These are phyloP conservation scores for Fomitopsis serialis DNA, from an alignment of 768 basidiomycete species.

Conservation along the genomic window DNA sequence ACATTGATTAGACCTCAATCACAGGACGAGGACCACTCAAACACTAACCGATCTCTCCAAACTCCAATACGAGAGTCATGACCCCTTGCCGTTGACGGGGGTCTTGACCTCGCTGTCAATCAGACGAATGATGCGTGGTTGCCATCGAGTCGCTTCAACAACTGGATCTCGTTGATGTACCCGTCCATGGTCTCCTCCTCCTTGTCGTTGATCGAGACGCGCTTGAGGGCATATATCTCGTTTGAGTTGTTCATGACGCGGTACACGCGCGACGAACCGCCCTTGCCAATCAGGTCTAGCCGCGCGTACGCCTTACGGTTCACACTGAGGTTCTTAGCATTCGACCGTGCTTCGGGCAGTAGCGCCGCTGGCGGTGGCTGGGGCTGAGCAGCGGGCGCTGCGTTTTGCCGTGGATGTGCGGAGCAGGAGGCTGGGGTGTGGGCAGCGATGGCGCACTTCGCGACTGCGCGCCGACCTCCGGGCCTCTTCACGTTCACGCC, in stretches of 20 bases:
- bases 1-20: not conserved
- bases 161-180: slow-evolving; percentile 94
- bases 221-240: slow-evolving; percentile 87
- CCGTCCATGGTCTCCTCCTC: slow-evolving; percentile 86
- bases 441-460: slow-evolving; percentile 6
- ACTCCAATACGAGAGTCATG: slow-evolving; percentile 93
- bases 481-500: slow-evolving; percentile 22
- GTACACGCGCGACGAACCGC: slow-evolving; percentile 94
- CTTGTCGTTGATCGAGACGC: slow-evolving; percentile 83
- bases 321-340: slow-evolving; percentile 7
- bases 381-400: slow-evolving; percentile 7
- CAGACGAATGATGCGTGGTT: slow-evolving; percentile 90
- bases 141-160: slow-evolving; percentile 91
- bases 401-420: slow-evolving; percentile 6
- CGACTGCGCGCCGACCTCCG: slow-evolving; percentile 1
- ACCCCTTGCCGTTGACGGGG: slow-evolving; percentile 65
- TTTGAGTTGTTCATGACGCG: slow-evolving; percentile 75
- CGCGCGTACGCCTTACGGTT: slow-evolving; percentile 83
- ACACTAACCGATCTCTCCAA: slow-evolving; percentile 67
- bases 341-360: not conserved
- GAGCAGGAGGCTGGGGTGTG: slow-evolving; percentile 6
- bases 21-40: not conserved
- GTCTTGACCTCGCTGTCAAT: slow-evolving; percentile 87
- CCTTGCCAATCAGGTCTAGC: slow-evolving; percentile 86
- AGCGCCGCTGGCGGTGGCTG: not conserved